phyloP scores from a whole-genome alignment of 2,329 filamentous ascomycete genomes.

The Dactylellina sp. region DNA sequence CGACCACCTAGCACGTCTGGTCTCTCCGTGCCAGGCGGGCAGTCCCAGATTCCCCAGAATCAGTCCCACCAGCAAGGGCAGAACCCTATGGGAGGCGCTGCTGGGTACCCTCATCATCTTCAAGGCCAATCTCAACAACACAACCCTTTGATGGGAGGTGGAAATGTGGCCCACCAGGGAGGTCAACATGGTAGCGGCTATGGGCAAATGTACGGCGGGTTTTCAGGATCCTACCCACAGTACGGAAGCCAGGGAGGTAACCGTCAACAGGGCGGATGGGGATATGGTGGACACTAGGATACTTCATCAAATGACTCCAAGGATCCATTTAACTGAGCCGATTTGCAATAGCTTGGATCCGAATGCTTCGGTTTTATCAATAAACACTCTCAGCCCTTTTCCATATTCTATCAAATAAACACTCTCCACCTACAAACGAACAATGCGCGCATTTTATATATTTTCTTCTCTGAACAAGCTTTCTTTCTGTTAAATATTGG shows the following conservation, averaged over 20 bases:
- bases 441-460: constrained; percentile 18
- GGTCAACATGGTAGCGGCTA: constrained; percentile 41
- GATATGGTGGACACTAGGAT: constrained; percentile 55
- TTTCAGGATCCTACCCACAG: constrained; percentile 48
- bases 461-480: constrained; percentile 22
- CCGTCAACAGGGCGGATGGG: constrained; percentile 51
- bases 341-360: not conserved
- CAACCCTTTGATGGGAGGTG: constrained; percentile 50
- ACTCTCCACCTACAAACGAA: constrained; percentile 35
- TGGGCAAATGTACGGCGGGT: constrained; percentile 50
- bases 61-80: constrained; percentile 54
- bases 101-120: constrained; percentile 55
- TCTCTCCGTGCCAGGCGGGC: constrained; percentile 58
- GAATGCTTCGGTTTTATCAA: not conserved
- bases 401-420: constrained; percentile 31
- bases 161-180: constrained; percentile 35
- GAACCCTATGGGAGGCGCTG: constrained; percentile 42
- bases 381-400: constrained; percentile 26
- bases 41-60: constrained; percentile 58
- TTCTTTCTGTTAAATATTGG: constrained; percentile 50
- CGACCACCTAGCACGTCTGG: constrained; percentile 58
- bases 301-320: constrained; percentile 37
- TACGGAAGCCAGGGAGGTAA: constrained; percentile 49
- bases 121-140: constrained; percentile 54
- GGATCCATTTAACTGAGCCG: constrained; percentile 12